These are phyloP conservation scores for Metschnikowia cerradonensis DNA, from an alignment of 805 yeast species.

Conservation along the genomic window DNA sequence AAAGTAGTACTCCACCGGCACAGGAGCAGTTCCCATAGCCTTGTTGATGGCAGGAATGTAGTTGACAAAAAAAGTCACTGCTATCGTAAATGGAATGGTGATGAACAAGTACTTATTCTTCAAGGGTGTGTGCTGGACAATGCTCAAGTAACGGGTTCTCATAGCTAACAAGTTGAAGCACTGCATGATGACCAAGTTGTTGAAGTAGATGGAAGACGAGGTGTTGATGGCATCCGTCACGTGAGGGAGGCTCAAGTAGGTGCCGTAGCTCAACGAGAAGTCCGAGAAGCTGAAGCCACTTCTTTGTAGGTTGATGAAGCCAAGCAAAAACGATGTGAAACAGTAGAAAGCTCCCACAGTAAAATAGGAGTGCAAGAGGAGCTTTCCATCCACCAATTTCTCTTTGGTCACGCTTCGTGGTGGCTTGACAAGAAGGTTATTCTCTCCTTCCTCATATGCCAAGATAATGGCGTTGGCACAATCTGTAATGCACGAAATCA, in stretches of 20 bases:
- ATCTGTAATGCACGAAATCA: conserved; percentile 48
- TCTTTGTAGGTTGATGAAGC: conserved; percentile 35
- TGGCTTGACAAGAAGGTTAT: conserved; percentile 36
- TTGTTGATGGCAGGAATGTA: conserved; percentile 39
- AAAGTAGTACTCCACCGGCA: conserved; percentile 45
- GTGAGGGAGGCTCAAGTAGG: conserved; percentile 20
- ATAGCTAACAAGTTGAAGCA: conserved; percentile 42
- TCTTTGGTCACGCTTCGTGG: conserved; percentile 44
- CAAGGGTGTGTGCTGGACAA: conserved; percentile 41
- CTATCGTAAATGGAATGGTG: conserved; percentile 33
- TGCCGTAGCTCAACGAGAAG: conserved; percentile 35
- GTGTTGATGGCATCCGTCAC: conserved; percentile 22
- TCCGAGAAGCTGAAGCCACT: conserved; percentile 32
- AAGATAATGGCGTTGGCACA: conserved; percentile 42
- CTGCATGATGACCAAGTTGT: conserved; percentile 46
- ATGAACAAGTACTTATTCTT: conserved; percentile 30
- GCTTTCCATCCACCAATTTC: conserved; percentile 34
- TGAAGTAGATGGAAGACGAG: conserved; percentile 45
- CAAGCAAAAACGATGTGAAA: conserved; percentile 38
- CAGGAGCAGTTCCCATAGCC: conserved; percentile 31
- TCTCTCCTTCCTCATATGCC: conserved; percentile 43
- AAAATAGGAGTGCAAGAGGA: conserved; percentile 42
- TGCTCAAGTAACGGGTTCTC: conserved; percentile 39
- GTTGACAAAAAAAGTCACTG: conserved; percentile 39
- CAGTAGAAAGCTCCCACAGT: conserved; percentile 39